Evolutionary conservation across 140 eudicot species (phyloP).

Genomic region (Stevia rebaudiana): DNA sequence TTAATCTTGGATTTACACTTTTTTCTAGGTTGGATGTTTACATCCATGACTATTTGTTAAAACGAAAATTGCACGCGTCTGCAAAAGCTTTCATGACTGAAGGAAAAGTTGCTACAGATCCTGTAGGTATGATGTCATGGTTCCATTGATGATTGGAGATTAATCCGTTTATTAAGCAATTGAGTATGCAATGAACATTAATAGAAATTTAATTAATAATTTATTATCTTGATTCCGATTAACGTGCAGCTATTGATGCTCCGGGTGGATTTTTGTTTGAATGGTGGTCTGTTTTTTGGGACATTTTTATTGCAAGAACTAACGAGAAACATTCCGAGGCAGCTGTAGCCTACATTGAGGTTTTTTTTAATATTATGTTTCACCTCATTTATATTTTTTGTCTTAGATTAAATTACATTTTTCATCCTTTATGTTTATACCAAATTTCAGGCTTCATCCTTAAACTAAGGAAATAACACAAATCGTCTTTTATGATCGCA

Average conservation of each 20-base stretch:
- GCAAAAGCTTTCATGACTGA: constrained; percentile 99
- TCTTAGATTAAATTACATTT: not conserved
- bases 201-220: not conserved
- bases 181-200: constrained; percentile 1
- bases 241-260: constrained; percentile 88
- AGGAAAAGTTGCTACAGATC: constrained; percentile 98
- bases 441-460: too few relatives aligned
- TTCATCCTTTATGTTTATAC: constrained; percentile 1
- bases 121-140: constrained; percentile 64
- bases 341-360: constrained; percentile 98
- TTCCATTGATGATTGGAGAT: constrained; percentile 4
- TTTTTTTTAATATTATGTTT: constrained; percentile 11
- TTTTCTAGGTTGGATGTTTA: constrained; percentile 88
- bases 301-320: constrained; percentile 95
- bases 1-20: constrained; percentile 10
- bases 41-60: constrained; percentile 90
- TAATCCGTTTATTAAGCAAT: not conserved
- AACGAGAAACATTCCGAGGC: constrained; percentile 97
- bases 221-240: not conserved
- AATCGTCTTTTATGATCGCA: too few relatives aligned
- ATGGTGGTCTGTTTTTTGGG: constrained; percentile 99
- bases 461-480: too few relatives aligned
- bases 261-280: constrained; percentile 99
- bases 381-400: constrained; percentile 5
- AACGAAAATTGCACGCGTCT: constrained; percentile 80